These are phyloP conservation scores for Chrysoporthe austroafricana DNA, from an alignment of 2,329 filamentous ascomycete species.

Conservation along the genomic window DNA sequence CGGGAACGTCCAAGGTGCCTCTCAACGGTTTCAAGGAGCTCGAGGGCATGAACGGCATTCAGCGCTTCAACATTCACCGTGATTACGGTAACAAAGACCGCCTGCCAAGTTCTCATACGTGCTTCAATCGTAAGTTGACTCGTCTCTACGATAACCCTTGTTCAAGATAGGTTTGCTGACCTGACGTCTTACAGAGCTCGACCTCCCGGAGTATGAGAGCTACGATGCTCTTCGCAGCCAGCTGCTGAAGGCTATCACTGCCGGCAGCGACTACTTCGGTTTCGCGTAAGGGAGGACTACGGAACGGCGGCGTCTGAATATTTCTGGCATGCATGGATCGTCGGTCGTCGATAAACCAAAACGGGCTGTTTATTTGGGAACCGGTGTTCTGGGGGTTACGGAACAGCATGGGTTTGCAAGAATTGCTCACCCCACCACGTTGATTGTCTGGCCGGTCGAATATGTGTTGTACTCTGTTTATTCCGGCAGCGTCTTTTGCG, in stretches of 20 bases:
- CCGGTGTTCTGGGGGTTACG: constrained; percentile 25
- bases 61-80: constrained; percentile 97
- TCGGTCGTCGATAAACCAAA: constrained; percentile 9
- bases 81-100: constrained; percentile 97
- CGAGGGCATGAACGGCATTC: constrained; percentile 98
- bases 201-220: constrained; percentile 96
- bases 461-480: not conserved
- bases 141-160: not conserved
- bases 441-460: constrained; percentile 15
- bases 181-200: constrained; percentile 69
- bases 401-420: constrained; percentile 25
- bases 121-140: constrained; percentile 89
- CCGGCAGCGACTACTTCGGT: constrained; percentile 95
- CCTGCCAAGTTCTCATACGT: constrained; percentile 94
- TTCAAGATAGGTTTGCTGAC: constrained; percentile 15
- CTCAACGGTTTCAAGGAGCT: constrained; percentile 99
- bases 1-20: constrained; percentile 96
- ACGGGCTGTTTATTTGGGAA: constrained; percentile 20
- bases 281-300: constrained; percentile 71
- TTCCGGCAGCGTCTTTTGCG: not conserved
- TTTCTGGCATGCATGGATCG: constrained; percentile 8
- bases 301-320: constrained; percentile 9
- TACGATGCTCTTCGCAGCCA: constrained; percentile 89
- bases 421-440: constrained; percentile 20
- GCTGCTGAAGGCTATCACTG: constrained; percentile 94